phyloP scores from a whole-genome alignment of 1,284 basidiomycete species.

The Rhodotorula sp. region DNA sequence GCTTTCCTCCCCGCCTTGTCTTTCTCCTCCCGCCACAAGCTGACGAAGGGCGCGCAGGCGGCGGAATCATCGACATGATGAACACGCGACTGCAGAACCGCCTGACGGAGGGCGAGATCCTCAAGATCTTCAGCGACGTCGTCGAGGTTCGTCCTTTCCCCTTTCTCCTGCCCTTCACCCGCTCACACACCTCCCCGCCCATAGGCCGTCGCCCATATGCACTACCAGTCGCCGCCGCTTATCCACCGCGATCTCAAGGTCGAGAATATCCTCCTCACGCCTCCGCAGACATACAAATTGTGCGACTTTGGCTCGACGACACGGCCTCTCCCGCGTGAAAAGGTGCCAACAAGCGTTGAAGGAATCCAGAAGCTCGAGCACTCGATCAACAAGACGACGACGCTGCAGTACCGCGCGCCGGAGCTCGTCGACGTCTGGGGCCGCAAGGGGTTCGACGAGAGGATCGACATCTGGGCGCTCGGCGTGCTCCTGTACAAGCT shows the following conservation, averaged over 20 bases:
- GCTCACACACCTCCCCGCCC: not conserved
- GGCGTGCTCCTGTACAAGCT: conserved; percentile 76
- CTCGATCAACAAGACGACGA: conserved; percentile 69
- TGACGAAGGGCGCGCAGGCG: conserved; percentile 59
- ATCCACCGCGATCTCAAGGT: conserved; percentile 98
- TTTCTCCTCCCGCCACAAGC: too few relatives aligned
- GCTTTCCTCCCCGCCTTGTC: not conserved
- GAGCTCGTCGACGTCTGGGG: conserved; percentile 96
- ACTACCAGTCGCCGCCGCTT: conserved; percentile 82
- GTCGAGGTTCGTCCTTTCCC: conserved; percentile 66
- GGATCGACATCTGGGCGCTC: conserved; percentile 80
- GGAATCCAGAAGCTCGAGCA: conserved; percentile 81
- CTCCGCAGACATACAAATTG: conserved; percentile 79
- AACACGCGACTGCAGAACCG: conserved; percentile 92
- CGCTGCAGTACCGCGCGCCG: conserved; percentile 66
- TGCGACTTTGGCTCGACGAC: conserved; percentile 98
- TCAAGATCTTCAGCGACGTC: conserved; percentile 77
- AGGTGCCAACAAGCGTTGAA: conserved; percentile 36
- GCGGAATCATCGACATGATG: conserved; percentile 99
- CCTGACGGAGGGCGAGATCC: conserved; percentile 89
- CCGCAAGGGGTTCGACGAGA: conserved; percentile 81
- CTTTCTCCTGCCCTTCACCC: not conserved
- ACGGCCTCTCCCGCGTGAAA: conserved; percentile 60
- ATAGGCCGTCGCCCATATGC: conserved; percentile 85
- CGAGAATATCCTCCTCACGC: conserved; percentile 89